These are phyloP conservation scores for Aspergillus kassunensis DNA, from an alignment of 495 filamentous ascomycete genomes.

Conservation along the genomic window DNA sequence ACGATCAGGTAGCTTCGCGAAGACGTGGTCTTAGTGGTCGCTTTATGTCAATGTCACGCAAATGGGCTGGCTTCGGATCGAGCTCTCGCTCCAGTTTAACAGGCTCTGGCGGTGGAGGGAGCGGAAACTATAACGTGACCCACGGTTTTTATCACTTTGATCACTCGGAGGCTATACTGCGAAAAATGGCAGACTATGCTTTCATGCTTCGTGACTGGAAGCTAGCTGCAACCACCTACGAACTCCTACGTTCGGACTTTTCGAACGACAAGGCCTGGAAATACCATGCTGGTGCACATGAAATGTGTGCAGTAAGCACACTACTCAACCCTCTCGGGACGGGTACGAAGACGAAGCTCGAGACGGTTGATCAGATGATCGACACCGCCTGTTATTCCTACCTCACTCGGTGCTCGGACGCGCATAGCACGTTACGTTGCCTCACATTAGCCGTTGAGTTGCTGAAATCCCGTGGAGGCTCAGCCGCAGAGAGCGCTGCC, in stretches of 20 bases:
- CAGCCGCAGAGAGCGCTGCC: conserved; percentile 80
- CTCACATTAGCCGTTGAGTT: conserved; percentile 76
- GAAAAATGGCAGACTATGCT: conserved; percentile 89
- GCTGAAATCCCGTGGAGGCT: conserved; percentile 69
- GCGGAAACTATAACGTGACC: conserved; percentile 71
- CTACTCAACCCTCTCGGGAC: conserved; percentile 69
- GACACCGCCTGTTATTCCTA: conserved; percentile 91
- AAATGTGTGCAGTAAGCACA: conserved; percentile 84
- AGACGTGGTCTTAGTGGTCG: conserved; percentile 81
- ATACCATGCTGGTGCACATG: conserved; percentile 86
- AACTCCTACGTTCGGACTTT: conserved; percentile 81
- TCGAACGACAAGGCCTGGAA: conserved; percentile 94
- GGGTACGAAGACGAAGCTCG: conserved; percentile 67
- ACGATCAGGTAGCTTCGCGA: conserved; percentile 92
- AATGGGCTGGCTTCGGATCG: conserved; percentile 76
- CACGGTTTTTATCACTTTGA: conserved; percentile 82
- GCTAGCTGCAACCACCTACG: conserved; percentile 85
- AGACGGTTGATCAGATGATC: conserved; percentile 77
- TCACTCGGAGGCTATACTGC: conserved; percentile 80
- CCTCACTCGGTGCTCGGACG: conserved; percentile 71
- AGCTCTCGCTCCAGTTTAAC: conserved; percentile 41
- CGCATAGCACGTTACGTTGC: conserved; percentile 73
- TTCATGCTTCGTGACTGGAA: conserved; percentile 97
- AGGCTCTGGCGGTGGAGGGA: conserved; percentile 34
- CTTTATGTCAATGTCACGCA: conserved; percentile 87